Percentiles rank a stretch among this genome's conserved stretches.
phyloP scores from a whole-genome alignment of 495 filamentous ascomycete species.

The Niebla homalea region DNA sequence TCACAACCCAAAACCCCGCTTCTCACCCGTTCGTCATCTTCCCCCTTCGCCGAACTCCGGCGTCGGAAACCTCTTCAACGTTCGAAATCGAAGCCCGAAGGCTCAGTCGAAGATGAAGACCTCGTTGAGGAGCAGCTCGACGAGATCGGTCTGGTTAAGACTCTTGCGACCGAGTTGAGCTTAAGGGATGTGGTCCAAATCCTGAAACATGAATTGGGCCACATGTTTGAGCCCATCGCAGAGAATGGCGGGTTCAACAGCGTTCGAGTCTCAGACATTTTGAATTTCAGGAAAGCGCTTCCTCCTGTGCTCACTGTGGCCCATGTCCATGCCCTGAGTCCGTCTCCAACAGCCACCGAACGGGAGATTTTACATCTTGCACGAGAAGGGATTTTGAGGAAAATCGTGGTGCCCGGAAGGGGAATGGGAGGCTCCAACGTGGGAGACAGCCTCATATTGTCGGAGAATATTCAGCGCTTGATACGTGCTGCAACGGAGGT shows the following conservation, averaged over 20 bases:
- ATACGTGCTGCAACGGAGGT: conserved; percentile 33
- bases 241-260: conserved; percentile 58
- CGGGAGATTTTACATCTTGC: conserved; percentile 56
- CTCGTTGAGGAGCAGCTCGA: conserved; percentile 39
- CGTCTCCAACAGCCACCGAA: conserved; percentile 57
- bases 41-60: conserved; percentile 39
- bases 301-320: conserved; percentile 58
- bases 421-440: conserved; percentile 44
- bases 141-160: conserved; percentile 40
- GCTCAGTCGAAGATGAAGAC: conserved; percentile 28
- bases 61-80: conserved; percentile 42
- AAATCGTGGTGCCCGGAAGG: conserved; percentile 52
- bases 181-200: conserved; percentile 52
- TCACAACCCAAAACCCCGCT: conserved; percentile 17
- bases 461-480: conserved; percentile 47
- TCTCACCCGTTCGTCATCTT: conserved; percentile 26
- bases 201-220: conserved; percentile 43
- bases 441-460: conserved; percentile 58
- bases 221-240: conserved; percentile 60
- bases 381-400: conserved; percentile 44
- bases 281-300: conserved; percentile 51
- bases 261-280: conserved; percentile 52
- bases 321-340: conserved; percentile 55
- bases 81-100: conserved; percentile 18
- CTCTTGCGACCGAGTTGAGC: conserved; percentile 37